Percentiles rank a stretch among this genome's conserved stretches.
These are phyloP conservation scores for Ochromonas danica DNA, from an alignment of 108 stramenopile genomes.

Conservation along the genomic window DNA sequence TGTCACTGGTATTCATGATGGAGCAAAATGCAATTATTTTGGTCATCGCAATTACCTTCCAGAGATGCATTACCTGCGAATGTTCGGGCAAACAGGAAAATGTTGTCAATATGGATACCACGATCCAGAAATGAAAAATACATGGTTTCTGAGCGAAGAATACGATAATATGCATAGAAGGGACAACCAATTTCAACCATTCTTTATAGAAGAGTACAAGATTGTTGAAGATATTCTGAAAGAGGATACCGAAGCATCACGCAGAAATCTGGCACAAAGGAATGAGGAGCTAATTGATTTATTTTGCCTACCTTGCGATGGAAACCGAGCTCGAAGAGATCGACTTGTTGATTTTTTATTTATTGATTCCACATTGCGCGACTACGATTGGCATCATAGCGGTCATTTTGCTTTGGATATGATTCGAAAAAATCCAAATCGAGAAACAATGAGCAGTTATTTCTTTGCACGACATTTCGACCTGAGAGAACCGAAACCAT, in stretches of 20 bases:
- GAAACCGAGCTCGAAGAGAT: not conserved
- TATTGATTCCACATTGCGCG: conserved; percentile 5
- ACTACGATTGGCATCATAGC: conserved; percentile 22
- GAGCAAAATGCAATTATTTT: conserved; percentile 11
- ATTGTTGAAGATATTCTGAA: not conserved
- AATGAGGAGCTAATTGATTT: conserved; percentile 19
- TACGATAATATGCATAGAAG: conserved; percentile 9
- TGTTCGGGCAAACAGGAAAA: conserved; percentile 24
- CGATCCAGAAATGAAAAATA: conserved; percentile 3
- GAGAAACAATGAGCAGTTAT: conserved; percentile 18
- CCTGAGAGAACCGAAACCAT: conserved; percentile 3
- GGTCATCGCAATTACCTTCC: conserved; percentile 21
- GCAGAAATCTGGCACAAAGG: not conserved
- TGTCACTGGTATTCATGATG: conserved; percentile 28
- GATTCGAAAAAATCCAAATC: conserved; percentile 20
- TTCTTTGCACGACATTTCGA: conserved; percentile 2
- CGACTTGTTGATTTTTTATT: conserved; percentile 1
- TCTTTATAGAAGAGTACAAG: not conserved
- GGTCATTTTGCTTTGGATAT: conserved; percentile 25
- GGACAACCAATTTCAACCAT: conserved; percentile 19
- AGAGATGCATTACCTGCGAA: conserved; percentile 21
- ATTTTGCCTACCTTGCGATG: not conserved
- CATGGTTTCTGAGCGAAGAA: conserved; percentile 9
- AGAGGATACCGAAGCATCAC: conserved; percentile 10
- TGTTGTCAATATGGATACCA: conserved; percentile 9